Conservation (phyloP, 257 asterid genomes). For the Solanum chmielewskii region DNA sequence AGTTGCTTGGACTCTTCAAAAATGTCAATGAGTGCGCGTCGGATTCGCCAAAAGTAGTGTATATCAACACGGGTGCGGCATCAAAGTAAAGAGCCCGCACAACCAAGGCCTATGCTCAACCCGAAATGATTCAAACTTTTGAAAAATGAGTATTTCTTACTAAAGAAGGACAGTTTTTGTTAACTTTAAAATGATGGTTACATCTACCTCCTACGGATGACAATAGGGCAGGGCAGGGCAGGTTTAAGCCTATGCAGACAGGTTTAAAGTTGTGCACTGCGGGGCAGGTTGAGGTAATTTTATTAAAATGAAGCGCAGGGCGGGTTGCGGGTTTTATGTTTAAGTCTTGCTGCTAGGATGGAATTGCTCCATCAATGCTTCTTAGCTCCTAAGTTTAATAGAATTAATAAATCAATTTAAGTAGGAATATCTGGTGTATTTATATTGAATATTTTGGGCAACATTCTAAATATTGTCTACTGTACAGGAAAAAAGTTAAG, state of each 20-base stretch:
- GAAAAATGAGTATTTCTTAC: not conserved
- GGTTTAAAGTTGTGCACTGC: not conserved
- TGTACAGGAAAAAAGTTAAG: not conserved
- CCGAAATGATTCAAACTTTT: not conserved
- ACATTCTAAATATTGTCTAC: not conserved
- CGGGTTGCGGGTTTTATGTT: too few relatives aligned
- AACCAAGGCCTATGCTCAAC: not conserved
- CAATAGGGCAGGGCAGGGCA: not conserved
- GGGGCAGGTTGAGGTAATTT: not conserved
- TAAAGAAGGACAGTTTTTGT: not conserved
- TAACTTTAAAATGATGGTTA: not conserved
- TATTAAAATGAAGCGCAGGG: too few relatives aligned
- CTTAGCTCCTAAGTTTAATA: not conserved
- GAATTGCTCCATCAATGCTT: too few relatives aligned
- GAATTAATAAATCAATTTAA: not conserved
- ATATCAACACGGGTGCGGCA: too few relatives aligned
- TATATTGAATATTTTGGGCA: not conserved
- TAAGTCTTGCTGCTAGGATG: too few relatives aligned
- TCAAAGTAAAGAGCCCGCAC: too few relatives aligned
- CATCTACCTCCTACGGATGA: too few relatives aligned
- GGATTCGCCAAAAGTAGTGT: too few relatives aligned
- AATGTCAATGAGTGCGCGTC: too few relatives aligned
- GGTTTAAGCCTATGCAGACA: too few relatives aligned
- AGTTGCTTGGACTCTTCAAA: too few relatives aligned
- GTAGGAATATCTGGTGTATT: not conserved